Evolutionary conservation across 257 asterid species (phyloP).

Genomic region (Datura wrightii): DNA sequence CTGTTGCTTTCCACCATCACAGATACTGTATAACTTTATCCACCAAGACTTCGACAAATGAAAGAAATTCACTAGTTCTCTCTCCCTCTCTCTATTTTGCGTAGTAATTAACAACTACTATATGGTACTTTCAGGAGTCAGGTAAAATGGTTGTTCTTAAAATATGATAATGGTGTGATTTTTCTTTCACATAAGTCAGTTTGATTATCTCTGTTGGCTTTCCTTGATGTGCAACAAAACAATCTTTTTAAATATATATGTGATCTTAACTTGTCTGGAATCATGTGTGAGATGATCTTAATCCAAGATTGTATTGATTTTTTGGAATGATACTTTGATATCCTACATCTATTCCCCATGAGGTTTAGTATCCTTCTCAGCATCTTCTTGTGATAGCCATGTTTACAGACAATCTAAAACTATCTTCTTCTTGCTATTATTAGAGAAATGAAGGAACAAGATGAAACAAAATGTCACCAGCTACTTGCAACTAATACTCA

Average conservation of each 20-base stretch:
- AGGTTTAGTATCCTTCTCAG: neutral
- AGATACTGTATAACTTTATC: neutral
- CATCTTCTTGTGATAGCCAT: neutral
- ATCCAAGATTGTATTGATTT: neutral
- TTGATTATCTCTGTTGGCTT: too few relatives aligned
- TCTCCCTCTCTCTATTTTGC: too few relatives aligned
- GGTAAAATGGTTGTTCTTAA: too few relatives aligned
- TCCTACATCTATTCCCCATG: neutral
- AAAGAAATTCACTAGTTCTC: too few relatives aligned
- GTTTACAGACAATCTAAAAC: neutral
- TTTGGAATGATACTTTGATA: neutral
- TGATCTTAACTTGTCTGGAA: neutral
- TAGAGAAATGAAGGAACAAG: too few relatives aligned
- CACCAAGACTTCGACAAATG: too few relatives aligned
- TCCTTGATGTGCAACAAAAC: too few relatives aligned
- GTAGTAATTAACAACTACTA: too few relatives aligned
- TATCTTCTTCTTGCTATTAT: neutral
- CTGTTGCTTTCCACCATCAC: neutral
- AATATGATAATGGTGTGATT: too few relatives aligned
- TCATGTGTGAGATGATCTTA: neutral
- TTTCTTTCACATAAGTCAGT: too few relatives aligned
- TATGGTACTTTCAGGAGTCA: too few relatives aligned
- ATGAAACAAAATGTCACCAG: too few relatives aligned
- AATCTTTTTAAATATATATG: neutral
- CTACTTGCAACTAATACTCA: neutral